Evolutionary conservation across 495 filamentous ascomycete genomes (phyloP).

Genomic region (Talaromyces wortmannii): DNA sequence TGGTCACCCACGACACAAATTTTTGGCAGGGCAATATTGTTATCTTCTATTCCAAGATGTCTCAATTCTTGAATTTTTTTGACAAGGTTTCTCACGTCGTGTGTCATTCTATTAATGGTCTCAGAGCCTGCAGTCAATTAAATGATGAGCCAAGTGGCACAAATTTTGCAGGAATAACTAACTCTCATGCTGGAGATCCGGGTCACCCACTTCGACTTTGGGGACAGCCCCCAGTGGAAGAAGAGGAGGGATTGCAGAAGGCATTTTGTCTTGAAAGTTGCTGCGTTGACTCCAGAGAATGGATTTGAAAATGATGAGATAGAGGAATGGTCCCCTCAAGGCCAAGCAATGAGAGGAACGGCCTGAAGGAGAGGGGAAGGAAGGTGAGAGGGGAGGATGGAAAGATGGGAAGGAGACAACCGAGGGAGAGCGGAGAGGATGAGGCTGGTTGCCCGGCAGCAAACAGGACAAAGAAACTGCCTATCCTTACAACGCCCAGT

Average conservation of each 20-base stretch:
- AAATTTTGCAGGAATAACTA: neutral
- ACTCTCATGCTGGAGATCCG: neutral
- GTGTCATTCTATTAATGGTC: conserved; percentile 21
- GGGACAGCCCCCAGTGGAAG: neutral
- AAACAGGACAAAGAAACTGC: neutral
- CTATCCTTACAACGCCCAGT: no score
- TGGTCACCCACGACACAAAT: conserved; percentile 79
- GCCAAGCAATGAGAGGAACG: no score
- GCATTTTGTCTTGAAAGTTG: neutral
- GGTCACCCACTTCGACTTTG: neutral
- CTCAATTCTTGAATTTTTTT: conserved; percentile 40
- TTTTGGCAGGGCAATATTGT: conserved; percentile 59
- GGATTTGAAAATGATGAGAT: neutral
- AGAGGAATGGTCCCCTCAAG: no score
- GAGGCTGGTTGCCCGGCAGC: neutral
- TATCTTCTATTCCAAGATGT: conserved; percentile 43
- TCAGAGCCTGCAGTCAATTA: neutral
- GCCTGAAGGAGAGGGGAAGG: neutral
- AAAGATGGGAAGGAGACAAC: neutral
- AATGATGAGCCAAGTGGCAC: neutral
- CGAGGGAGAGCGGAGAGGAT: conserved; percentile 2
- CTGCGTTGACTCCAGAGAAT: neutral
- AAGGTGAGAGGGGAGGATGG: neutral
- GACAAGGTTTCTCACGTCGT: conserved; percentile 35
- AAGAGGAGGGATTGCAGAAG: neutral